phyloP scores from a whole-genome alignment of 352 stramenopile species.

The Phytophthora boehmeriae region DNA sequence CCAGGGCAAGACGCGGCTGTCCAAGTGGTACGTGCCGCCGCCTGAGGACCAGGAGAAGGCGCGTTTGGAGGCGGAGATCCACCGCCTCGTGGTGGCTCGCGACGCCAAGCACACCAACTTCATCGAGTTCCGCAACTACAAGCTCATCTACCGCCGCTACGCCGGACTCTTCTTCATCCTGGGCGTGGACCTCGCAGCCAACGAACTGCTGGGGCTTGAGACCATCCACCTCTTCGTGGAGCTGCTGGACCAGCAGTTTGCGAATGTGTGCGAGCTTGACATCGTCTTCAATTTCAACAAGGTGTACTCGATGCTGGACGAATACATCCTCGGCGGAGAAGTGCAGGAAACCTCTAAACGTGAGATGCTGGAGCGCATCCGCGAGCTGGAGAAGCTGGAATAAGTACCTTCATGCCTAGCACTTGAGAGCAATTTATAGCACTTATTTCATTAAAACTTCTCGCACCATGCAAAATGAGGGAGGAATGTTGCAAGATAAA shows the following conservation, averaged over 20 bases:
- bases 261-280: slow-evolving; percentile 99
- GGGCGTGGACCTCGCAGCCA: slow-evolving; percentile 95
- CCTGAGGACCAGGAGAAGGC: slow-evolving; percentile 84
- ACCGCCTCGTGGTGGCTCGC: slow-evolving; percentile 87
- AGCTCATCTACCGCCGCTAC: slow-evolving; percentile 99
- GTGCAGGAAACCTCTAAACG: slow-evolving; percentile 93
- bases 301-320: slow-evolving; percentile 94
- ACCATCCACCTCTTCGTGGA: slow-evolving; percentile 99
- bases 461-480: too few relatives aligned
- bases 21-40: slow-evolving; percentile 97
- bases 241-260: slow-evolving; percentile 98
- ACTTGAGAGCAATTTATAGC: slow-evolving; percentile 2
- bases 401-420: slow-evolving; percentile 24
- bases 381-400: slow-evolving; percentile 92
- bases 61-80: slow-evolving; percentile 91
- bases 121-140: slow-evolving; percentile 98
- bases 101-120: slow-evolving; percentile 95
- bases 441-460: slow-evolving; percentile 2
- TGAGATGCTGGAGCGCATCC: slow-evolving; percentile 93
- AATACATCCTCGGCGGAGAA: slow-evolving; percentile 95
- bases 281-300: slow-evolving; percentile 97
- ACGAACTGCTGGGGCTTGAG: slow-evolving; percentile 98
- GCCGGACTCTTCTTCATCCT: slow-evolving; percentile 99
- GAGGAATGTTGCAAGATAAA: too few relatives aligned
- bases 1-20: slow-evolving; percentile 98